A percentile compares a stretch with the other conserved stretches of the same genome.
phyloP scores from a whole-genome alignment of 345 rosid genomes.

The Lumnitzera littorea region DNA sequence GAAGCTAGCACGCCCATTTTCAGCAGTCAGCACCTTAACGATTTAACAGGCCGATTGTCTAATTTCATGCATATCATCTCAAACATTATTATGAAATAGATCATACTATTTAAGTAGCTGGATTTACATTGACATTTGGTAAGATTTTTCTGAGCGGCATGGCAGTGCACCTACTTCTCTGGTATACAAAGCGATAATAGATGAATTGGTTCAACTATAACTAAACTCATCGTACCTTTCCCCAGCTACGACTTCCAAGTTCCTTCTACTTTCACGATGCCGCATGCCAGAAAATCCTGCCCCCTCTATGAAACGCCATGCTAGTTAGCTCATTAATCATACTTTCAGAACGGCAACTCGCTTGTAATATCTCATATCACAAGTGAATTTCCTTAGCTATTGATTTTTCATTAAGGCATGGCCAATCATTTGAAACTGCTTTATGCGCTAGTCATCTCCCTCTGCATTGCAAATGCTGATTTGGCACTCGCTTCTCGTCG shows the following conservation, averaged over 20 bases:
- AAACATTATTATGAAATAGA: no score
- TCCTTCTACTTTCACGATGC: not conserved
- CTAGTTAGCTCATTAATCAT: not conserved
- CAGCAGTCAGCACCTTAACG: no score
- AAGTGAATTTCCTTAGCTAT: no score
- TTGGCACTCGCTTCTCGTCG: conserved; percentile 10
- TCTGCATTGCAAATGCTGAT: not conserved
- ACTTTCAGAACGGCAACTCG: not conserved
- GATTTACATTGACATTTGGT: not conserved
- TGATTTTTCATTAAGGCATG: conserved; percentile 5
- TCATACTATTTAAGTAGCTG: no score
- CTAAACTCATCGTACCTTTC: not conserved
- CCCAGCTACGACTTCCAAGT: not conserved
- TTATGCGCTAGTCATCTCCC: not conserved
- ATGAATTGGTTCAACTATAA: conserved; percentile 3
- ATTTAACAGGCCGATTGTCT: no score
- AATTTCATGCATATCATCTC: no score
- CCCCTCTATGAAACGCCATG: not conserved
- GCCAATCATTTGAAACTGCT: not conserved
- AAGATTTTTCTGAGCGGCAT: not conserved
- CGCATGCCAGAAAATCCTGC: not conserved
- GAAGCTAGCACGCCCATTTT: no score
- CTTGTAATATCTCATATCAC: not conserved
- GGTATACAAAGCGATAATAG: not conserved
- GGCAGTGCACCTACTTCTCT: not conserved